A percentile compares a stretch with the other conserved stretches of the same genome.
Conservation (phyloP, 768 basidiomycete genomes). For the Phlebiopsis gigantea region DNA sequence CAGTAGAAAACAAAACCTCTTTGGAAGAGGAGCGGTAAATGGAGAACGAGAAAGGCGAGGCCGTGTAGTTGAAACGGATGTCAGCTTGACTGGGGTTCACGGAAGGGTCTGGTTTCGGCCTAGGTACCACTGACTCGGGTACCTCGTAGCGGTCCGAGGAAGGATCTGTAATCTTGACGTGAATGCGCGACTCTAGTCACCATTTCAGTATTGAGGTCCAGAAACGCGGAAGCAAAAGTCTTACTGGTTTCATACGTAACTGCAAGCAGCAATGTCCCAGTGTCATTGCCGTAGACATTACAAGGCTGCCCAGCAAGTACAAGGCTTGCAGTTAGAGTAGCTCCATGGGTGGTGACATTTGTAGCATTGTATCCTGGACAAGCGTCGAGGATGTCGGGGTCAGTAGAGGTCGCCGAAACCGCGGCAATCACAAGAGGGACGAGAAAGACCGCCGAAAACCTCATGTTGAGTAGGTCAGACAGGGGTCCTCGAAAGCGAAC, state of each 20-base stretch:
- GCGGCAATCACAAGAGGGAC: neutral
- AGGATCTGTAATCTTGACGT: slow-evolving; percentile 57
- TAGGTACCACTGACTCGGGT: slow-evolving; percentile 55
- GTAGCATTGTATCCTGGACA: slow-evolving; percentile 57
- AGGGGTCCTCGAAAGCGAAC: neutral
- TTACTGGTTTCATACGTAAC: slow-evolving; percentile 58
- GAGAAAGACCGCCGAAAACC: neutral
- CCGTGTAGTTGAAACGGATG: slow-evolving; percentile 57
- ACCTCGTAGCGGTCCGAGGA: slow-evolving; percentile 52
- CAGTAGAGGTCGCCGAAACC: slow-evolving; percentile 19
- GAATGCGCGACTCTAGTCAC: slow-evolving; percentile 40
- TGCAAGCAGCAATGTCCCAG: slow-evolving; percentile 38
- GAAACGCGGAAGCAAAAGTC: slow-evolving; percentile 11
- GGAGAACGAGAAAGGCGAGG: slow-evolving; percentile 57
- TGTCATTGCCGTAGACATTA: slow-evolving; percentile 56
- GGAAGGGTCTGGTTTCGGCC: slow-evolving; percentile 33
- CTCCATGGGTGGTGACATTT: slow-evolving; percentile 35
- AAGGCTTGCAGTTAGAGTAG: slow-evolving; percentile 45
- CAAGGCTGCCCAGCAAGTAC: slow-evolving; percentile 48
- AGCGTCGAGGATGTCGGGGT: slow-evolving; percentile 37
- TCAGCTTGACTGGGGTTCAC: slow-evolving; percentile 29
- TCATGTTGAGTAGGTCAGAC: neutral
- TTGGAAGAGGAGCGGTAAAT: slow-evolving; percentile 42
- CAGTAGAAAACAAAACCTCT: slow-evolving; percentile 60
- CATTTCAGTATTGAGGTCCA: neutral